phyloP scores from a whole-genome alignment of 1,284 basidiomycete species.

The Inonotus obliquus region DNA sequence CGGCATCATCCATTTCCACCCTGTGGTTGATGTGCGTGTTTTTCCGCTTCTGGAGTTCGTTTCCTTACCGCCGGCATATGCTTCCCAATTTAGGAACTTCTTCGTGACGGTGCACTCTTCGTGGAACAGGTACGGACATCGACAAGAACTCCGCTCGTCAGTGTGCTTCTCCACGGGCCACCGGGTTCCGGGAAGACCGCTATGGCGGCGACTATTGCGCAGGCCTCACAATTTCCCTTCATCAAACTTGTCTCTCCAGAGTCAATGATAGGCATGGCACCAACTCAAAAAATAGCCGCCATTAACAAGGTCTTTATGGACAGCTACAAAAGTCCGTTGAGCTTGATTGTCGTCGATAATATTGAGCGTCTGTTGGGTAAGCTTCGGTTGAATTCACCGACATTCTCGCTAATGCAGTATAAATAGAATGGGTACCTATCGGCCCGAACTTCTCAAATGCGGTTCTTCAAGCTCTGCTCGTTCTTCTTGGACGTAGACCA shows the following conservation, averaged over 20 bases:
- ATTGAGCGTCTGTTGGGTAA: constrained; percentile 85
- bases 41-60: not conserved
- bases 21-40: constrained; percentile 63
- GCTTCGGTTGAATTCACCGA: not conserved
- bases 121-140: constrained; percentile 95
- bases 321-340: constrained; percentile 96
- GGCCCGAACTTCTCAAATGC: constrained; percentile 95
- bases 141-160: constrained; percentile 89
- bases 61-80: no score
- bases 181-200: constrained; percentile 95
- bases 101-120: constrained; percentile 88
- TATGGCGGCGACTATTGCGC: constrained; percentile 91
- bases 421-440: constrained; percentile 93
- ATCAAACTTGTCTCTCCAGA: constrained; percentile 98
- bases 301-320: constrained; percentile 95
- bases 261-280: constrained; percentile 93
- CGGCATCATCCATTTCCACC: constrained; percentile 91
- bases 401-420: not conserved
- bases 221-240: constrained; percentile 92
- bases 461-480: constrained; percentile 88
- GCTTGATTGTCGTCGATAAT: constrained; percentile 95
- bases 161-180: constrained; percentile 85
- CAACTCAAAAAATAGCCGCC: constrained; percentile 86
- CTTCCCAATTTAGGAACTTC: constrained; percentile 55
- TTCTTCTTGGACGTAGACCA: constrained; percentile 85